Percentiles rank a stretch among this genome's conserved stretches.
Conservation (phyloP, 1,139 yeast genomes). For the Meyerozyma smithsonii region DNA sequence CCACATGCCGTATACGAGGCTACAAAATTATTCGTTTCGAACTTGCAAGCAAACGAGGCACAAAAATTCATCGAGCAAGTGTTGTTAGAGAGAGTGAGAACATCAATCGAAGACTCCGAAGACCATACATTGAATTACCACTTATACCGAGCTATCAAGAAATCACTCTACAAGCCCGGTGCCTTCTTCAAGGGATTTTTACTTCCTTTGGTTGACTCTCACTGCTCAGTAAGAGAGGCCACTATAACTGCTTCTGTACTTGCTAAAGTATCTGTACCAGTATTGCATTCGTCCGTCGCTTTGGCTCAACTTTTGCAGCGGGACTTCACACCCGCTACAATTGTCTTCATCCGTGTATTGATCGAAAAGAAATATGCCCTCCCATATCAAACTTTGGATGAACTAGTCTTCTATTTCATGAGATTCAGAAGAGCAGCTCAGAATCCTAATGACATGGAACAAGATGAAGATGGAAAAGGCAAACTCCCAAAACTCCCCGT, state of each 20-base stretch:
- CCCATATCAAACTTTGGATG: slow-evolving; percentile 95
- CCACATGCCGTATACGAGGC: slow-evolving; percentile 97
- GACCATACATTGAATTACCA: slow-evolving; percentile 78
- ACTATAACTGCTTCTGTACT: slow-evolving; percentile 91
- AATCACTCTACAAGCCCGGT: slow-evolving; percentile 92
- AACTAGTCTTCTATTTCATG: slow-evolving; percentile 92
- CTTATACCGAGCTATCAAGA: slow-evolving; percentile 84
- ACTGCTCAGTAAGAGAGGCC: slow-evolving; percentile 89
- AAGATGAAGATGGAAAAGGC: slow-evolving; percentile 26
- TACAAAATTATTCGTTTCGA: slow-evolving; percentile 87
- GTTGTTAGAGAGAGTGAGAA: slow-evolving; percentile 78
- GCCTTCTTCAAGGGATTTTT: slow-evolving; percentile 96
- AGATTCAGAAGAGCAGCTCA: slow-evolving; percentile 63
- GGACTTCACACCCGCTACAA: slow-evolving; percentile 83
- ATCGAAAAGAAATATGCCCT: slow-evolving; percentile 93
- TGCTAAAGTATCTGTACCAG: slow-evolving; percentile 87
- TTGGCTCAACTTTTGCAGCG: slow-evolving; percentile 76
- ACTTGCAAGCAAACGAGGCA: slow-evolving; percentile 81
- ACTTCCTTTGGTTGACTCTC: slow-evolving; percentile 80
- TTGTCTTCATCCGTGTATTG: slow-evolving; percentile 83
- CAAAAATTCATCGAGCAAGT: slow-evolving; percentile 76
- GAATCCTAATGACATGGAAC: slow-evolving; percentile 29
- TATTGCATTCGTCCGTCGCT: slow-evolving; percentile 94
- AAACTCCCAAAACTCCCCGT: slow-evolving; percentile 76
- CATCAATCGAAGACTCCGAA: slow-evolving; percentile 74